A percentile compares a stretch with the other conserved stretches of the same genome.
These are phyloP conservation scores for Backusella parvicylindrica DNA, from an alignment of 192 early-diverging fungal genomes.

Conservation along the genomic window DNA sequence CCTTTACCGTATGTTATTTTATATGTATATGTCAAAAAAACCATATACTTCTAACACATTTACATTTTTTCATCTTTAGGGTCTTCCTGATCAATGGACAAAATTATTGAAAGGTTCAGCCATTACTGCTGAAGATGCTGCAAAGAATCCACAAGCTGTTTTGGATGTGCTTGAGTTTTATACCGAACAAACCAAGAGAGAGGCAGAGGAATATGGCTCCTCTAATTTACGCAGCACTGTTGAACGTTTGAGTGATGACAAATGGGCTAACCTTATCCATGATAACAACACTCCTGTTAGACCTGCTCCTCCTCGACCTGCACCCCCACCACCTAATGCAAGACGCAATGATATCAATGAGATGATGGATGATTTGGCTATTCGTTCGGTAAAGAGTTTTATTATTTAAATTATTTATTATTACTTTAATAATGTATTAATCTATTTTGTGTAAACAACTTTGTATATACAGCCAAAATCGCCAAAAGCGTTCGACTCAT, in stretches of 20 bases:
- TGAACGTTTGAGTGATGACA: slow-evolving; percentile 32
- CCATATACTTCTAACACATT: neutral
- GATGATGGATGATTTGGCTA: slow-evolving; percentile 32
- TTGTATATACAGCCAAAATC: neutral
- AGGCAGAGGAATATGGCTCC: slow-evolving; percentile 44
- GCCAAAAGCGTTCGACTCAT: neutral
- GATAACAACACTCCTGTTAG: slow-evolving; percentile 12
- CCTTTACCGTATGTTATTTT: slow-evolving; percentile 47
- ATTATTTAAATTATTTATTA: neutral
- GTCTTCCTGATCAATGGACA: slow-evolving; percentile 94
- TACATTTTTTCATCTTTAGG: slow-evolving; percentile 41
- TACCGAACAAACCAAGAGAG: slow-evolving; percentile 73
- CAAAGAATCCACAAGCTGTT: slow-evolving; percentile 98
- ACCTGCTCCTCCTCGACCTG: slow-evolving; percentile 13
- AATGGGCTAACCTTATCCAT: slow-evolving; percentile 56
- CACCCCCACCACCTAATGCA: slow-evolving; percentile 29
- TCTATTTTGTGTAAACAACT: neutral
- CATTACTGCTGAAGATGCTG: slow-evolving; percentile 96
- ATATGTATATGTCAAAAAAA: neutral
- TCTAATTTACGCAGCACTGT: slow-evolving; percentile 20
- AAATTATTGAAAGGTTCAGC: slow-evolving; percentile 87
- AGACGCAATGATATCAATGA: slow-evolving; percentile 30
- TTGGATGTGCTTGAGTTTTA: slow-evolving; percentile 98
- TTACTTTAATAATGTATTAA: neutral
- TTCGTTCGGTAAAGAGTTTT: slow-evolving; percentile 10